Evolutionary conservation across 805 yeast genomes (phyloP).

Genomic region (Candida multigemmis): DNA sequence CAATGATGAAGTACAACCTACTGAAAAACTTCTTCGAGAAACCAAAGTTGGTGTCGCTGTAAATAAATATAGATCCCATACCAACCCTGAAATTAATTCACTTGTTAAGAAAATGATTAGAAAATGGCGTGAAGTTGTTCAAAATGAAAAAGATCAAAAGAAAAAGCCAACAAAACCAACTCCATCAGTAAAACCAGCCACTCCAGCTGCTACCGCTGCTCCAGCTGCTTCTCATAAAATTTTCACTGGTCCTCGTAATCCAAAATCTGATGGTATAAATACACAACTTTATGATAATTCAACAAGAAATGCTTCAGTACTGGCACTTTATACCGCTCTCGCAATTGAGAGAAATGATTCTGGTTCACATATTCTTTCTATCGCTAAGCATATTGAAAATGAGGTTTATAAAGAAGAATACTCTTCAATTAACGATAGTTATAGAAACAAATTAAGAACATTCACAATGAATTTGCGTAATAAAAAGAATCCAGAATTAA

Average conservation of each 20-base stretch:
- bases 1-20: constrained; percentile 68
- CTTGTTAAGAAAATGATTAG: constrained; percentile 78
- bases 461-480: constrained; percentile 82
- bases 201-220: constrained; percentile 4
- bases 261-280: constrained; percentile 72
- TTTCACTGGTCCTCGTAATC: constrained; percentile 55
- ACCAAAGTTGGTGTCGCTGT: constrained; percentile 97
- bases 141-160: constrained; percentile 46
- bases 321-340: constrained; percentile 80
- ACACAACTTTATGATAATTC: constrained; percentile 62
- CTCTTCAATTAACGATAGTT: constrained; percentile 47
- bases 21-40: constrained; percentile 79
- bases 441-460: constrained; percentile 78
- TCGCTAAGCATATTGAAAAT: constrained; percentile 65
- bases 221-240: constrained; percentile 27
- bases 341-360: constrained; percentile 65
- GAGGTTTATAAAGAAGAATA: constrained; percentile 59
- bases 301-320: constrained; percentile 76
- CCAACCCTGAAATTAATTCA: constrained; percentile 56
- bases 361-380: constrained; percentile 49
- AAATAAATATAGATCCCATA: constrained; percentile 69
- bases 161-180: constrained; percentile 9
- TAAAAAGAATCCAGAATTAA: constrained; percentile 79
- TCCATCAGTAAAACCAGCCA: constrained; percentile 6
- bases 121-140: constrained; percentile 86